Evolutionary conservation across 2,329 filamentous ascomycete species (phyloP), one percentile per base, ranked within the genome.

Genomic region (Claviceps paspali): DNA sequence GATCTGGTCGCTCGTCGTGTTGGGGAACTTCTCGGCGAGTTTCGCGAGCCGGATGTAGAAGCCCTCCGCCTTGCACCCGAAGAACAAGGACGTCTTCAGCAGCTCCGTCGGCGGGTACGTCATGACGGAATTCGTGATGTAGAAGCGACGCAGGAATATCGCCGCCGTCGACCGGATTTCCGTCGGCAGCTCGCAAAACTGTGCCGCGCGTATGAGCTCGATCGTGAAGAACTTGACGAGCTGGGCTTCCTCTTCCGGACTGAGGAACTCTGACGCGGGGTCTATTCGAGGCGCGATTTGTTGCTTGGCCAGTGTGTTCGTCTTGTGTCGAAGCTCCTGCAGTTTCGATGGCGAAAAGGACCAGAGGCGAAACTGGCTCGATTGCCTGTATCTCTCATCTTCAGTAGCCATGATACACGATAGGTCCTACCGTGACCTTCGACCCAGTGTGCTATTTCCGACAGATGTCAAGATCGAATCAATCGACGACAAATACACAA

Each of bases 41-140:
- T 66, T 65, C 15, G 58, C 54, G 5, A 71, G 57, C 14, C 76
- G 72, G 42, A 79, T 75, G 56, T 88, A 87, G 54, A 78, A 74
- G 42, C 84, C 84, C 52, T 98, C 88, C 4, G 85, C 84, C 62
- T 98, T 98, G 50, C 80, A 86, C 8, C 86, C 86, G 45, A 98
- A 82, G 65, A 92, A 96, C 38, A 98, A 71, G 26, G 82, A 84
- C 22, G 86, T 91, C 53, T 87, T 84, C 54, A 93, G 77, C 47
- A 96, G 82, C 44, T 85, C 79, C 43, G 83, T 82, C 0, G 87
- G 88, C 43, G 88, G 83, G 55, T 98, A 96, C 22, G 87, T 94
- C 83, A 96, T 94, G 51, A 87, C 76, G 29, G 83, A 92, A 61
- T 96, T 94, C 52, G 82, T 88, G 27, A 94, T 72, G 63, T 96